phyloP scores from a whole-genome alignment of 257 asterid genomes.

The Buddleja alternifolia region DNA sequence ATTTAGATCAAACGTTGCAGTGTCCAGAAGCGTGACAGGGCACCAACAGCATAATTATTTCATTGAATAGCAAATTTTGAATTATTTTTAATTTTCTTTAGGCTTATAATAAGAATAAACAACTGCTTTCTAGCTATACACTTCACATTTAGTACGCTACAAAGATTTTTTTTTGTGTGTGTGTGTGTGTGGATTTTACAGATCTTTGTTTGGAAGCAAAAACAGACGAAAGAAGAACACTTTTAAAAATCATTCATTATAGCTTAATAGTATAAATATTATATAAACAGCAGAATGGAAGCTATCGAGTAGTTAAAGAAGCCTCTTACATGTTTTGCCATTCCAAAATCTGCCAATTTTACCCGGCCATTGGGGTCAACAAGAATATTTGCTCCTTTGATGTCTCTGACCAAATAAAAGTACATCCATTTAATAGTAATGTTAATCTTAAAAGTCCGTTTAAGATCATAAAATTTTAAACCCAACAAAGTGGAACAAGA shows the following conservation, averaged over 20 bases:
- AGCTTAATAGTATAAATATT: conserved; percentile 4
- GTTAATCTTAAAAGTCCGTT: not conserved
- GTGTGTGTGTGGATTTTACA: too few relatives aligned
- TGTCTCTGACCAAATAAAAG: conserved; percentile 54
- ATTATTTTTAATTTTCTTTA: not conserved
- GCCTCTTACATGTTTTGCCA: conserved; percentile 65
- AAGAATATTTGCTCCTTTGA: conserved; percentile 76
- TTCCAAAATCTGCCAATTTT: conserved; percentile 77
- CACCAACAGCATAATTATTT: conserved; percentile 15
- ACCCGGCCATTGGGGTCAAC: conserved; percentile 71
- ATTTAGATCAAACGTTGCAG: conserved; percentile 20
- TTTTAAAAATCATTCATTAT: not conserved
- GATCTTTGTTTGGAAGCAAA: conserved; percentile 10
- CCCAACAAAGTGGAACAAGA: conserved; percentile 8
- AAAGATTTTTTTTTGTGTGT: not conserved
- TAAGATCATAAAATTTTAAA: conserved; percentile 5
- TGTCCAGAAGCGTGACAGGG: not conserved
- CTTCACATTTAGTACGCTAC: not conserved
- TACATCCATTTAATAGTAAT: not conserved
- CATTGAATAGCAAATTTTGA: not conserved
- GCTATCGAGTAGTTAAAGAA: conserved; percentile 19
- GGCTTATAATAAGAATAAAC: not conserved
- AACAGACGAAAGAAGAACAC: not conserved
- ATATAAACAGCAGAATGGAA: conserved; percentile 12
- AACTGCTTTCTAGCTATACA: not conserved